phyloP scores from a whole-genome alignment of 2,329 filamentous ascomycete genomes.

The Beauveria brongniartii region DNA sequence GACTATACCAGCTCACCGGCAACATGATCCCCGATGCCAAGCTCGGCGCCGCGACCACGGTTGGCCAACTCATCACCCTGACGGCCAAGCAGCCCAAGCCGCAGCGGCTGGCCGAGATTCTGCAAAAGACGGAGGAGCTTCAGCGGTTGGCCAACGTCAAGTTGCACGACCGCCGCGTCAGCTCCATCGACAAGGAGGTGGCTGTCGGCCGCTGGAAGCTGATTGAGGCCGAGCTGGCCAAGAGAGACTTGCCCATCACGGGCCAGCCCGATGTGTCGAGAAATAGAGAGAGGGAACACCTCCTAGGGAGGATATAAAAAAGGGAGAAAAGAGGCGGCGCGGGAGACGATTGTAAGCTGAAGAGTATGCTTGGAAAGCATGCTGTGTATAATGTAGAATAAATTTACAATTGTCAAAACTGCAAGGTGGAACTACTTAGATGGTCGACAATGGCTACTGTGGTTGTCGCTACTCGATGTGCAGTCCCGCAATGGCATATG shows the following conservation, averaged over 20 bases:
- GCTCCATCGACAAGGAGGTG: slow-evolving; percentile 63
- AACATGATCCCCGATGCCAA: slow-evolving; percentile 64
- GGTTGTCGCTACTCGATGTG: background rate
- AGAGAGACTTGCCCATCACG: slow-evolving; percentile 51
- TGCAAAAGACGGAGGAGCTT: slow-evolving; percentile 41
- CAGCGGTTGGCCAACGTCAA: slow-evolving; percentile 58
- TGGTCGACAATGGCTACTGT: too few relatives aligned
- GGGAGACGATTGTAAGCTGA: background rate
- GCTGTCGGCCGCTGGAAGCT: slow-evolving; percentile 71
- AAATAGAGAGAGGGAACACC: slow-evolving; percentile 21
- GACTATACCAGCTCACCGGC: slow-evolving; percentile 73
- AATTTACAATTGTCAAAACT: background rate
- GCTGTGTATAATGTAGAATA: slow-evolving; percentile 11
- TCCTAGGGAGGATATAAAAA: background rate
- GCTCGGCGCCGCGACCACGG: slow-evolving; percentile 47
- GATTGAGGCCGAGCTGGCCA: slow-evolving; percentile 61
- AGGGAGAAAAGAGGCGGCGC: background rate
- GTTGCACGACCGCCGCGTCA: slow-evolving; percentile 56
- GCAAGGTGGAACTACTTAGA: background rate
- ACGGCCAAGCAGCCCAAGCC: slow-evolving; percentile 47
- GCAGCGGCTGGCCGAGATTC: slow-evolving; percentile 54
- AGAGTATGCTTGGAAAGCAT: background rate
- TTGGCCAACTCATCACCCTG: slow-evolving; percentile 45
- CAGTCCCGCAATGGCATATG: too few relatives aligned
- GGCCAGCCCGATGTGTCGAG: slow-evolving; percentile 34